A percentile compares a stretch with the other conserved stretches of the same genome.
Conservation (phyloP, 1,284 basidiomycete genomes). For the Cryptococcus sp. region DNA sequence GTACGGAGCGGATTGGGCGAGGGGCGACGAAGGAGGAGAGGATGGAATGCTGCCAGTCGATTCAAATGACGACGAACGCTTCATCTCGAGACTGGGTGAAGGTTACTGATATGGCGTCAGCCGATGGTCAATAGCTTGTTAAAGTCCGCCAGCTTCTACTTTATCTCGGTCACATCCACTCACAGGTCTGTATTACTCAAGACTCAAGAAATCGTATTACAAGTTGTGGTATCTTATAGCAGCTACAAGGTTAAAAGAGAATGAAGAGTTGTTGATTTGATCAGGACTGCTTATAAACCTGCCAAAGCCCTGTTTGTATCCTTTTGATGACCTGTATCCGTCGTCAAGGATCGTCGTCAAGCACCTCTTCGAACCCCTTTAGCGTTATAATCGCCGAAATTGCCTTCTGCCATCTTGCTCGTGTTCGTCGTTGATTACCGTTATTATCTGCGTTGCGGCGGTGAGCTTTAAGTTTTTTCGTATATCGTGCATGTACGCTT, state of each 20-base stretch:
- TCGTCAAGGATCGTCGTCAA: too few species aligned
- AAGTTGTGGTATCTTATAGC: background rate
- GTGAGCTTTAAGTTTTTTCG: too few species aligned
- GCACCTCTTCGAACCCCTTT: too few species aligned
- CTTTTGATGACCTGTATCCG: too few species aligned
- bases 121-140: background rate
- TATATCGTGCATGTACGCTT: too few species aligned
- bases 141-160: too few species aligned
- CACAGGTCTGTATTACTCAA: background rate
- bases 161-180: background rate
- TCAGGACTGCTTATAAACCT: background rate
- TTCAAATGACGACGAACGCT: background rate
- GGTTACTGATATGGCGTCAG: background rate
- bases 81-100: background rate
- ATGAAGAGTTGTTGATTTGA: background rate
- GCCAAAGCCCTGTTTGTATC: too few species aligned
- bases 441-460: too few species aligned
- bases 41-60: background rate
- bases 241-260: too few species aligned
- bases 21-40: background rate
- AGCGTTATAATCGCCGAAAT: too few species aligned
- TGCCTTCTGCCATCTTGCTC: too few species aligned
- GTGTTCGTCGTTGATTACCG: too few species aligned
- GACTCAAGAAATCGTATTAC: background rate
- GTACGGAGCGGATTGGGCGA: background rate